phyloP scores from a whole-genome alignment of 208 protist species.

The Naegleria gruberi region DNA sequence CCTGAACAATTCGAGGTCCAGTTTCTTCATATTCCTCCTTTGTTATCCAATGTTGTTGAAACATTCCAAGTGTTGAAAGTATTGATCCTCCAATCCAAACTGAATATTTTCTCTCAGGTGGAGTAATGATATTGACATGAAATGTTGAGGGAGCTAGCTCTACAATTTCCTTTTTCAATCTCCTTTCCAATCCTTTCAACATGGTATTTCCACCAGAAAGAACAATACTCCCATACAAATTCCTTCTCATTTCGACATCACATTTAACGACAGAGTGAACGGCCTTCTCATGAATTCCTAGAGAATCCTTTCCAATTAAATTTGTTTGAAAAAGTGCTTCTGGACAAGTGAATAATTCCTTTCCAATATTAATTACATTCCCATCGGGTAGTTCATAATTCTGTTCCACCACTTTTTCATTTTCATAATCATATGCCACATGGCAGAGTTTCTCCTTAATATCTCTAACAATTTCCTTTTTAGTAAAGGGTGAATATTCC shows the following conservation, averaged over 20 bases:
- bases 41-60: background rate
- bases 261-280: conserved; percentile 89
- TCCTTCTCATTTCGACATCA: conserved; percentile 82
- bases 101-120: conserved; percentile 88
- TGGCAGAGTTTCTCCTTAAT: too few relatives aligned
- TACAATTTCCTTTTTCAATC: conserved; percentile 87
- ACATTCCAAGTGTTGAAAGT: conserved; percentile 37
- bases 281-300: conserved; percentile 82
- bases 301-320: background rate
- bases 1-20: too few relatives aligned
- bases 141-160: conserved; percentile 82
- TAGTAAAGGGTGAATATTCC: conserved; percentile 86
- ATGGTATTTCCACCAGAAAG: conserved; percentile 90
- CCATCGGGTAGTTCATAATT: background rate
- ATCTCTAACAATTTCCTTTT: too few relatives aligned
- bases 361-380: background rate
- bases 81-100: conserved; percentile 98
- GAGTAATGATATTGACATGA: conserved; percentile 89
- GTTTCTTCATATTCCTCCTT: too few relatives aligned
- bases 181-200: conserved; percentile 89
- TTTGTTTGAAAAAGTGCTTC: background rate
- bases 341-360: background rate
- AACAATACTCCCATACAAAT: conserved; percentile 90
- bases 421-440: conserved; percentile 89
- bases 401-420: conserved; percentile 80